Base-by-base conservation (phyloP, 768 basidiomycete species). In the Pisolithus sp. region DNA sequence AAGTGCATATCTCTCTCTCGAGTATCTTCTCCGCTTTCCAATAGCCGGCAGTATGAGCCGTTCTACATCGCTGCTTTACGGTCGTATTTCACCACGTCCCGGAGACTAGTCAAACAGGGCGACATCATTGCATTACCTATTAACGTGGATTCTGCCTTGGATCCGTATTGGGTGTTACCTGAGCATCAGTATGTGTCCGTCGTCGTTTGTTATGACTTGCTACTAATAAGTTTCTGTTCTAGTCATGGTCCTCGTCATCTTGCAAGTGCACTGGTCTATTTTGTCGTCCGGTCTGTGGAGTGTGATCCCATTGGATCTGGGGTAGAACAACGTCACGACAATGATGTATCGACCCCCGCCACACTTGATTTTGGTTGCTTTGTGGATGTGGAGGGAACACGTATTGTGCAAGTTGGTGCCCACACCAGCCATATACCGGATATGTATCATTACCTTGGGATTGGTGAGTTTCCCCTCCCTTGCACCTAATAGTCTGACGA, bases 321-420 rank as follows among this genome's bases (percentile, higher is more conserved):
- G 18, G 31, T 28, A 8, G 65, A 69, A 38, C 66, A 67, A 30
- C 57, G 52, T 37, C 65, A 83, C 54, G 63, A 78, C 6, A 78
- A 81, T 57, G 71, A 77, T 21, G 34, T 34, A 15, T 12, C 34
- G 34, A 79, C 81, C 15, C 76, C 76, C 2, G 75, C 76, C 0
- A 65, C 76, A 18, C 89, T 87, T 5, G 82, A 89, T 59, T 63
- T 93, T 17, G 95, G 95, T 0, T 94, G 87, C 60, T 89, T 88
- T 78, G 75, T 96, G 18, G 90, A 97, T 59, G 69, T 83, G 1
- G 64, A 73, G 2, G 63, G 76, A 7, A 95, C 95, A 18, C 81
- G 82, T 49, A 80, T 97, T 60, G 67, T 88, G 7, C 89, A 94
- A 65, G 76, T 82, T 0, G 93, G 95, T 0, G 60, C 89, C 7